Evolutionary conservation across 2,329 filamentous ascomycete genomes (phyloP).

Genomic region (Monilinia fructicola): DNA sequence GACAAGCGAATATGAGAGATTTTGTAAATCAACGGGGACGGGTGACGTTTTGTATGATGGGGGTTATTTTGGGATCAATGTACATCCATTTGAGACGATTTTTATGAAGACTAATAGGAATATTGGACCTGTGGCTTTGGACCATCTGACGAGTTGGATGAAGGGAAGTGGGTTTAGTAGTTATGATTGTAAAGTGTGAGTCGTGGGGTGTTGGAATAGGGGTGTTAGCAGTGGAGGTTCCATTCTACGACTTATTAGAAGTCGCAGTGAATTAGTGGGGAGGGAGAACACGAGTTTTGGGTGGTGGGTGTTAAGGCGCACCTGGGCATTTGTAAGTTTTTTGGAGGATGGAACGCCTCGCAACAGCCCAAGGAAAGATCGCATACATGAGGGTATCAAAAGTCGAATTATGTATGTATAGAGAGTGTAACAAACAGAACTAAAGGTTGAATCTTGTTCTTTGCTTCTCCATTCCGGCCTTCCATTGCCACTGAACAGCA

Average conservation of each 20-base stretch:
- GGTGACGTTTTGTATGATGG: constrained; percentile 32
- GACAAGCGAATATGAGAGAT: background rate
- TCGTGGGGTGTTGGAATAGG: background rate
- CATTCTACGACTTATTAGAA: background rate
- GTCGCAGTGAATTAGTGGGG: background rate
- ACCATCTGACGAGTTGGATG: constrained; percentile 28
- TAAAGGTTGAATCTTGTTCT: constrained; percentile 91
- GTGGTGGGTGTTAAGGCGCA: background rate
- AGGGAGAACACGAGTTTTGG: no score
- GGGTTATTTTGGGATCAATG: constrained; percentile 35
- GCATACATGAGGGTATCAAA: constrained; percentile 31
- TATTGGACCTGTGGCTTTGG: constrained; percentile 28
- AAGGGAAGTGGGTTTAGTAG: background rate
- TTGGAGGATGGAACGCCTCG: no score
- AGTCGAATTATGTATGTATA: constrained; percentile 32
- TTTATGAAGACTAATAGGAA: constrained; percentile 37
- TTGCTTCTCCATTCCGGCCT: constrained; percentile 90
- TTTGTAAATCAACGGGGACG: constrained; percentile 23
- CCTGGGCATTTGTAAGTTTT: no score
- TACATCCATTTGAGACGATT: constrained; percentile 37
- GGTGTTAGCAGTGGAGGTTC: background rate
- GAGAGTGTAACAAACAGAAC: constrained; percentile 34
- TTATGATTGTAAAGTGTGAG: constrained; percentile 7
- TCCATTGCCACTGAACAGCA: constrained; percentile 81
- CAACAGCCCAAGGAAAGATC: background rate